A percentile compares a stretch with the other conserved stretches of the same genome.
Conservation (phyloP, 805 yeast species). For the Lipomyces mesembrius region DNA sequence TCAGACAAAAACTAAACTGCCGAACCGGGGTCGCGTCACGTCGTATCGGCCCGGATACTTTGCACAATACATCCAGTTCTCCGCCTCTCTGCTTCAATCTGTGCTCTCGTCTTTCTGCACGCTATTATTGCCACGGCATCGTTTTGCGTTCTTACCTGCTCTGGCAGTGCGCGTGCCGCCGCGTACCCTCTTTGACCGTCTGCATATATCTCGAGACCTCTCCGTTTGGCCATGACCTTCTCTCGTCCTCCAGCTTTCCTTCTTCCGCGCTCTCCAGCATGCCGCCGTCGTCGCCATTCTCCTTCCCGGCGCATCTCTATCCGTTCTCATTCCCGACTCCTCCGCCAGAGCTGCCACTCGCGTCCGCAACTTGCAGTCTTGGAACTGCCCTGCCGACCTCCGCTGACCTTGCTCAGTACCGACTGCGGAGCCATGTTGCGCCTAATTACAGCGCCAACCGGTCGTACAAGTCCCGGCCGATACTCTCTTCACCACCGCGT, state of each 20-base stretch:
- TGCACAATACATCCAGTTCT: too few species aligned
- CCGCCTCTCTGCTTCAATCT: too few species aligned
- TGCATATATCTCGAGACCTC: not conserved
- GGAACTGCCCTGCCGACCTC: not conserved
- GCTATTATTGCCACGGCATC: not conserved
- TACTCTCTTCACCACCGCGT: slow-evolving; percentile 14
- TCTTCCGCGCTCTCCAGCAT: not conserved
- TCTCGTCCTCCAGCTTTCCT: not conserved
- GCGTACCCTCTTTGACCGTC: not conserved
- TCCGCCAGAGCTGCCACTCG: slow-evolving; percentile 17
- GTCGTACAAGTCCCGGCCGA: not conserved
- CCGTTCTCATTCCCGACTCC: slow-evolving; percentile 21
- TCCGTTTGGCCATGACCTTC: not conserved
- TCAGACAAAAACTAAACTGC: too few species aligned
- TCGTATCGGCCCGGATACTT: too few species aligned
- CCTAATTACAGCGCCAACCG: not conserved
- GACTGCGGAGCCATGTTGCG: not conserved
- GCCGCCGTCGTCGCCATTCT: slow-evolving; percentile 7
- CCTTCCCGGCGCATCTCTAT: slow-evolving; percentile 3
- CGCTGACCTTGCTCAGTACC: slow-evolving; percentile 4
- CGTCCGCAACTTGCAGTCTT: not conserved
- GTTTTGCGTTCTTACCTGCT: not conserved
- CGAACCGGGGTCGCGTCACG: too few species aligned
- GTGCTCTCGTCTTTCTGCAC: not conserved
- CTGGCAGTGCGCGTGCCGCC: not conserved